These are phyloP conservation scores for Colletotrichum tropicicola DNA, from an alignment of 2,329 filamentous ascomycete species.

Conservation along the genomic window DNA sequence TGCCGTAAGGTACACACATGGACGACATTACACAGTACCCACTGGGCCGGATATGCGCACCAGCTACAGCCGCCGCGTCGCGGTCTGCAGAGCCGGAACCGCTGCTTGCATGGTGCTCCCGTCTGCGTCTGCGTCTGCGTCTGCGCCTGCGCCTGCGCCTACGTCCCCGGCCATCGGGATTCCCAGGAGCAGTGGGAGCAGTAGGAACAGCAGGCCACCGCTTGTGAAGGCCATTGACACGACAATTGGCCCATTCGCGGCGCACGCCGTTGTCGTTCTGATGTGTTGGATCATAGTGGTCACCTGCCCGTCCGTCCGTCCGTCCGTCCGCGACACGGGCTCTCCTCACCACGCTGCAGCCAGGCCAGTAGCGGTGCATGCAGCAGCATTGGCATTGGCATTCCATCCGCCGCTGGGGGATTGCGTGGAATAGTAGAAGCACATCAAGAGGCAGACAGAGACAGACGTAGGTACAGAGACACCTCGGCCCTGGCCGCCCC, in stretches of 20 bases:
- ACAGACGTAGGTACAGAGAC: too few relatives aligned
- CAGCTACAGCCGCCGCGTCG: conserved; percentile 3
- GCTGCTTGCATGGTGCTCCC: too few relatives aligned
- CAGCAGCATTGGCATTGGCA: background rate
- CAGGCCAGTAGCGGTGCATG: background rate
- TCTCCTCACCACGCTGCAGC: background rate
- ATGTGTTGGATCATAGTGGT: background rate
- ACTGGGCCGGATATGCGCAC: background rate
- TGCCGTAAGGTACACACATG: background rate
- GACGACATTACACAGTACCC: background rate
- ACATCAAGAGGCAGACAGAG: too few relatives aligned
- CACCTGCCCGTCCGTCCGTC: conserved; percentile 3
- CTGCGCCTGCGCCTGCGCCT: too few relatives aligned
- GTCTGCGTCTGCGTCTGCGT: too few relatives aligned
- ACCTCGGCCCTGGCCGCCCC: background rate
- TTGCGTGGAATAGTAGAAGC: too few relatives aligned
- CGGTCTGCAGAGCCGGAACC: background rate
- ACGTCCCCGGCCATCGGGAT: background rate
- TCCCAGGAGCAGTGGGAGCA: background rate
- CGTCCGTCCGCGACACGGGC: background rate
- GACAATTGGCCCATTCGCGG: conserved; percentile 10
- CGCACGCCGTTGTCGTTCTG: background rate
- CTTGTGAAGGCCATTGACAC: conserved; percentile 1
- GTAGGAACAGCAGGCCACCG: background rate
- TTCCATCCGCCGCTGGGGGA: background rate